Evolutionary conservation across 371 early-diverging fungal species (phyloP).

Genomic region (Mortierella sp.): DNA sequence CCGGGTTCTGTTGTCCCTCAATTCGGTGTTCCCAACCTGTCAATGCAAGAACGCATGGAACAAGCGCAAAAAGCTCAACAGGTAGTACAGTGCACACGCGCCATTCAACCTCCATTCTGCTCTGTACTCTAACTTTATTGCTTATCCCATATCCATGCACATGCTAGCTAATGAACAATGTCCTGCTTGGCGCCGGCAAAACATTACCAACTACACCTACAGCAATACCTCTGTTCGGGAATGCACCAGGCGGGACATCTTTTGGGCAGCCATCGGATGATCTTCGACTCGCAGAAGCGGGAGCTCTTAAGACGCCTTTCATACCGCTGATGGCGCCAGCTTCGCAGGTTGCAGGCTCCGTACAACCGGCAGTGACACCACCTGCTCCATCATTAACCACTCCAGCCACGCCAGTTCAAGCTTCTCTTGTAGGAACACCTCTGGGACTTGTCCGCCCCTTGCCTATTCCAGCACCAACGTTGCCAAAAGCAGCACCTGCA

Average conservation of each 20-base stretch:
- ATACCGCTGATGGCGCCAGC: background rate
- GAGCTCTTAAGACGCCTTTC: background rate
- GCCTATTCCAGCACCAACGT: background rate
- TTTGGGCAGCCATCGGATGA: background rate
- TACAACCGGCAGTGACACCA: background rate
- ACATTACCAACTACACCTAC: background rate
- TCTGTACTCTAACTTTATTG: too few relatives aligned
- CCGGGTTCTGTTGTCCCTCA: background rate
- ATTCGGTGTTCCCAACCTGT: conserved; percentile 1
- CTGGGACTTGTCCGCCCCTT: background rate
- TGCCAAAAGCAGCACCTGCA: background rate
- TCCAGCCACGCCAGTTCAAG: background rate
- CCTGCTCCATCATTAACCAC: background rate
- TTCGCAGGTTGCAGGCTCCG: background rate
- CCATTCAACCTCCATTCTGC: too few relatives aligned
- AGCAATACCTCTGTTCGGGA: conserved; percentile 1
- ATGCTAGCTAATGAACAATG: conserved; percentile 32
- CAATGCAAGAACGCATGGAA: conserved; percentile 34
- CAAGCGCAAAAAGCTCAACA: conserved; percentile 40
- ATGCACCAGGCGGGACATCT: background rate
- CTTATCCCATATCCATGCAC: too few relatives aligned
- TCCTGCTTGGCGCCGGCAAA: conserved; percentile 25
- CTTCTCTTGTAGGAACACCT: conserved; percentile 1
- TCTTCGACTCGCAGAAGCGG: background rate
- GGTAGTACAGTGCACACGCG: conserved; percentile 9